A percentile compares a stretch with the other conserved stretches of the same genome.
phyloP scores from a whole-genome alignment of 2,329 filamentous ascomycete species.

The Thermothelomyces thermophilus region DNA sequence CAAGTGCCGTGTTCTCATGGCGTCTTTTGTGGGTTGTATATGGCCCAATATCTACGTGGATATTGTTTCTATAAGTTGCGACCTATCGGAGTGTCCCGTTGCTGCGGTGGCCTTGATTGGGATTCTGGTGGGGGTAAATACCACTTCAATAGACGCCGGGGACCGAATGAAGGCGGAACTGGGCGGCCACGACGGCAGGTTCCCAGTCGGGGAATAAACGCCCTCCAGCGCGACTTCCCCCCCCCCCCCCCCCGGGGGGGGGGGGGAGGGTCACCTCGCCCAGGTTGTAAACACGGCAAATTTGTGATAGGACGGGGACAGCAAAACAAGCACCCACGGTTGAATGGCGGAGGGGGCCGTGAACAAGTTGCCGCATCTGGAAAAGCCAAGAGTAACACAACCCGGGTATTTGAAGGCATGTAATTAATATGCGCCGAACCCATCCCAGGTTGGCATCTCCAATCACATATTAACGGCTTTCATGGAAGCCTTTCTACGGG shows the following conservation, averaged over 20 bases:
- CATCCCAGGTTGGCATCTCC: too few species aligned
- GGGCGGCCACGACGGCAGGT: slow-evolving; percentile 9
- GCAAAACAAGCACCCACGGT: slow-evolving; percentile 1
- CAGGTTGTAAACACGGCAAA: slow-evolving; percentile 15
- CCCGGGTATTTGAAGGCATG: slow-evolving; percentile 1
- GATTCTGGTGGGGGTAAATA: slow-evolving; percentile 17
- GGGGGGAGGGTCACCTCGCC: background rate
- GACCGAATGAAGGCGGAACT: slow-evolving; percentile 6
- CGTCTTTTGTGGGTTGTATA: slow-evolving; percentile 2
- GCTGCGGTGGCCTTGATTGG: background rate
- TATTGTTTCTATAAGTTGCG: slow-evolving; percentile 8
- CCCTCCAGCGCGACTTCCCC: background rate
- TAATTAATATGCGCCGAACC: slow-evolving; percentile 4
- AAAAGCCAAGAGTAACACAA: background rate
- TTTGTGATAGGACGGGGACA: slow-evolving; percentile 13
- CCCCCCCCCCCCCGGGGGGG: background rate
- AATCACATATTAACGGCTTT: background rate
- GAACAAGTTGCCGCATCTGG: slow-evolving; percentile 11
- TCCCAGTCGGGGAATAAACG: slow-evolving; percentile 4
- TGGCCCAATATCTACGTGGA: slow-evolving; percentile 13
- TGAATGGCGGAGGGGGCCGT: background rate
- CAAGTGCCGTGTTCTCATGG: slow-evolving; percentile 16
- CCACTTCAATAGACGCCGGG: background rate
- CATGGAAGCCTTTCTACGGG: background rate
- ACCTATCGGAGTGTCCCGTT: slow-evolving; percentile 7